These are phyloP conservation scores for Talaromyces ruber DNA, from an alignment of 495 filamentous ascomycete genomes.

Conservation along the genomic window DNA sequence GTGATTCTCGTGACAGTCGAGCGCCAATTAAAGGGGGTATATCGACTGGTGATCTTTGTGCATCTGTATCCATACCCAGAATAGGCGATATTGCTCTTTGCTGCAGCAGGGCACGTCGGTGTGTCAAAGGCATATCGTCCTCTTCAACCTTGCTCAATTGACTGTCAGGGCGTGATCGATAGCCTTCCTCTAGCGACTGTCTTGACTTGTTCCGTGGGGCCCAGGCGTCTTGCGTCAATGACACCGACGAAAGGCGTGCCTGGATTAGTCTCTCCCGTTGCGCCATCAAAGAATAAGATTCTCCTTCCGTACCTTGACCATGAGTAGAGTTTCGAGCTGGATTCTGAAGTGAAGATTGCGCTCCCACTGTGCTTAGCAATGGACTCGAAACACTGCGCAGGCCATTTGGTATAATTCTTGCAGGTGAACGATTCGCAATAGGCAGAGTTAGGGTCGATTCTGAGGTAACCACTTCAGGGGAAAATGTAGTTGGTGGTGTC, in stretches of 20 bases:
- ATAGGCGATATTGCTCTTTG: constrained; percentile 9
- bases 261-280: constrained; percentile 32
- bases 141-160: constrained; percentile 25
- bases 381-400: constrained; percentile 37
- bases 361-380: constrained; percentile 26
- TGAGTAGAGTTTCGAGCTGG: constrained; percentile 11
- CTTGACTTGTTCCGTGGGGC: constrained; percentile 20
- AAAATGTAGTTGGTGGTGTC: neutral
- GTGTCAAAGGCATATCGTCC: constrained; percentile 69
- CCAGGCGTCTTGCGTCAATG: constrained; percentile 28
- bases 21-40: constrained; percentile 11
- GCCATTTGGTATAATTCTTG: constrained; percentile 2
- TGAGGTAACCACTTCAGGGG: neutral
- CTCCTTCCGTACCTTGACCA: constrained; percentile 11
- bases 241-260: constrained; percentile 31
- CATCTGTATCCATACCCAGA: constrained; percentile 2
- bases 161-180: constrained; percentile 13
- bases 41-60: constrained; percentile 6
- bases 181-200: constrained; percentile 15
- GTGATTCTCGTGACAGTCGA: constrained; percentile 11
- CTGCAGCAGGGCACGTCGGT: constrained; percentile 48
- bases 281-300: constrained; percentile 29
- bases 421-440: neutral
- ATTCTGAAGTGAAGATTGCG: constrained; percentile 32
- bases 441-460: neutral